Evolutionary conservation across 225 moss, liverwort and hornwort species (phyloP), one percentile per base, ranked within the genome.

Genomic region (Takakia lepidozioides): DNA sequence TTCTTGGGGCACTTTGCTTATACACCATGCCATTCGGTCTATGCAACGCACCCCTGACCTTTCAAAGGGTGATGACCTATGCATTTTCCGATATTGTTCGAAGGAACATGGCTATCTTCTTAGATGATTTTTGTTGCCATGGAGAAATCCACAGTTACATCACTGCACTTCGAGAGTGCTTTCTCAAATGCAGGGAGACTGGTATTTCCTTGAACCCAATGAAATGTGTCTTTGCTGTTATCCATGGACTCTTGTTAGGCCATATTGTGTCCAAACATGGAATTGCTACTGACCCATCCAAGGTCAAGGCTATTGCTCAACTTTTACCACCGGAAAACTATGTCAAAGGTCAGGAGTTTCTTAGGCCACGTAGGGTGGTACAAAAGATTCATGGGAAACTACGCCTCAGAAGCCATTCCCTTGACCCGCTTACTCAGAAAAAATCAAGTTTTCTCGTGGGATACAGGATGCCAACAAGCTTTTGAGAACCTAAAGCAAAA

Each of bases 1-100:
- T 20, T 28, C 56, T 0, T 42, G 54, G 39, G 40, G 54, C 15
- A 55, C 54, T 55, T 55, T 19, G 41, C 41, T n/a, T 55, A 55
- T 27, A 40, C 41, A 27, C 15, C 1, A 55, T 40, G 54, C 38
- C 54, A 0, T 55, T 55, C 17, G 40, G 25, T 1, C 28, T 2
- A 4, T 38, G 13, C 20, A 43, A 43, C 22, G 35, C 61, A 8
- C 40, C 21, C 0, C 20, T 10, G 0, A 44, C 61, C 3, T 44
- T 61, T 4, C 14, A 30, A 2, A 20, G 52, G 2, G 11, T 46
- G 0, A 52, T 61, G 41, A 61, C 29, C n/a, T 20, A 11, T 3
- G 51, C 51, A n/a, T 60, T 60, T 10, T 20, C 15, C 0, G 15
- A 43, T 2, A 30, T 43, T 8, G 2, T 61, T 4, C 23, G 37